Evolutionary conservation across 1,284 basidiomycete genomes (phyloP).

Genomic region (Cryptococcus amylolentus): DNA sequence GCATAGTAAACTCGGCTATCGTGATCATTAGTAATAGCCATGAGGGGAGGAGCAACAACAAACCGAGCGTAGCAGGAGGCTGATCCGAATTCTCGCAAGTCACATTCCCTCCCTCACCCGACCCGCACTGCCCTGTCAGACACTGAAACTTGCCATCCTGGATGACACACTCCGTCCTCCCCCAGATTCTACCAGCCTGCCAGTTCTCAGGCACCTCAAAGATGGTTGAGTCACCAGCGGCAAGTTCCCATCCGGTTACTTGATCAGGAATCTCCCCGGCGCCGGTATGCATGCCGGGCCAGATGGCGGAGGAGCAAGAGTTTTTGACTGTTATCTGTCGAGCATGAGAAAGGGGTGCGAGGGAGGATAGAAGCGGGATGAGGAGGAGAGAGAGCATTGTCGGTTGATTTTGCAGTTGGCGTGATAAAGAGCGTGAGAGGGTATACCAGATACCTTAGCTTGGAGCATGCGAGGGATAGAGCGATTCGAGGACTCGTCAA

Average conservation of each 20-base stretch:
- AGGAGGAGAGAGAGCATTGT: slow-evolving; percentile 3
- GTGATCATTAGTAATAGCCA: background rate
- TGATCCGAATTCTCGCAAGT: slow-evolving; percentile 15
- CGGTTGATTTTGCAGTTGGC: background rate
- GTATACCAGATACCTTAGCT: background rate
- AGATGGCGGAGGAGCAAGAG: slow-evolving; percentile 25
- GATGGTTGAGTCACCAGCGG: slow-evolving; percentile 2
- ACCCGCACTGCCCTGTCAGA: slow-evolving; percentile 25
- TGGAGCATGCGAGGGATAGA: too few species aligned
- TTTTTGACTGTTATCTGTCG: slow-evolving; percentile 29
- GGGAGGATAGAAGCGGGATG: slow-evolving; percentile 2
- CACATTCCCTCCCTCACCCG: slow-evolving; percentile 13
- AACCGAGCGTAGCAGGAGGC: slow-evolving; percentile 16
- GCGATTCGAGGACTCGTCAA: too few species aligned
- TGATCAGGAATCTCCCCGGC: slow-evolving; percentile 15
- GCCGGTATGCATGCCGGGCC: slow-evolving; percentile 25
- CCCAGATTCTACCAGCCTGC: slow-evolving; percentile 29
- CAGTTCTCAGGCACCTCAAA: slow-evolving; percentile 27
- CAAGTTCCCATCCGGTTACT: slow-evolving; percentile 27
- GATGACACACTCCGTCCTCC: slow-evolving; percentile 26
- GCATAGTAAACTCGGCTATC: slow-evolving; percentile 32
- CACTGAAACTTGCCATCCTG: slow-evolving; percentile 23
- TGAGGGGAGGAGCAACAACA: background rate
- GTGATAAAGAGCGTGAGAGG: background rate
- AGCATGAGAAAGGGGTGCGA: slow-evolving; percentile 1